phyloP scores from a whole-genome alignment of 208 protist species.

The Trypanosoma vivax region DNA sequence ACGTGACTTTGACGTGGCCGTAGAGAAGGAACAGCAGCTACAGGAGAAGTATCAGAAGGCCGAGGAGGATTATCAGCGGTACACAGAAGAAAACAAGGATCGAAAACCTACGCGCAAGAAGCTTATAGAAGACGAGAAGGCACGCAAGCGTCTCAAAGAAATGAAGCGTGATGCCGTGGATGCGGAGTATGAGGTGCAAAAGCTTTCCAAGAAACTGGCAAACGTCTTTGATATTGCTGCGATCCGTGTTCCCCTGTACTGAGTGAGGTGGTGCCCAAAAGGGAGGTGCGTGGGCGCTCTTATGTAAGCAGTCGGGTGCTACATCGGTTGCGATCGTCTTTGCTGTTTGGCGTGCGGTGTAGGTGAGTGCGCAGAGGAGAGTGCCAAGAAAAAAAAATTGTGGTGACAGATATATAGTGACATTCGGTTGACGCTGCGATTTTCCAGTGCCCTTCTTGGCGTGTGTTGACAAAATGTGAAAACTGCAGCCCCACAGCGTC shows the following conservation, averaged over 20 bases:
- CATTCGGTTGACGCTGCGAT: too few species aligned
- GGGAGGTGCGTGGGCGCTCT: background rate
- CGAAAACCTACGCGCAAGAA: constrained; percentile 16
- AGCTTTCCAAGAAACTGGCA: constrained; percentile 27
- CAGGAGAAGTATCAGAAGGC: constrained; percentile 10
- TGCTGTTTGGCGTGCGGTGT: too few species aligned
- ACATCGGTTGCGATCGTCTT: background rate
- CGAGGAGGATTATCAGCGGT: constrained; percentile 7
- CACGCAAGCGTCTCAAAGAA: constrained; percentile 9
- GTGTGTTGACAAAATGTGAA: too few species aligned
- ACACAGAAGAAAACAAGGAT: constrained; percentile 17
- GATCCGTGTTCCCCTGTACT: constrained; percentile 40
- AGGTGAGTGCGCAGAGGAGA: too few species aligned
- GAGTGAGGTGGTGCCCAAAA: background rate
- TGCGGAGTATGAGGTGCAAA: constrained; percentile 29
- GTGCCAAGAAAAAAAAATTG: too few species aligned
- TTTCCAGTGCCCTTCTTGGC: too few species aligned
- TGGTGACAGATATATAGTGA: too few species aligned
- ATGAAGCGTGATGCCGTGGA: constrained; percentile 17
- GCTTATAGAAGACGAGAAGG: constrained; percentile 23
- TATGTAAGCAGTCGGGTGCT: background rate
- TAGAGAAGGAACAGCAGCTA: constrained; percentile 11
- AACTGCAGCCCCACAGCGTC: too few species aligned
- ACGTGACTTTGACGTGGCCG: constrained; percentile 29
- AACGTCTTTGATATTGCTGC: constrained; percentile 54